Conservation (phyloP, 164 flowering plant species). For the Umbellularia californica region DNA sequence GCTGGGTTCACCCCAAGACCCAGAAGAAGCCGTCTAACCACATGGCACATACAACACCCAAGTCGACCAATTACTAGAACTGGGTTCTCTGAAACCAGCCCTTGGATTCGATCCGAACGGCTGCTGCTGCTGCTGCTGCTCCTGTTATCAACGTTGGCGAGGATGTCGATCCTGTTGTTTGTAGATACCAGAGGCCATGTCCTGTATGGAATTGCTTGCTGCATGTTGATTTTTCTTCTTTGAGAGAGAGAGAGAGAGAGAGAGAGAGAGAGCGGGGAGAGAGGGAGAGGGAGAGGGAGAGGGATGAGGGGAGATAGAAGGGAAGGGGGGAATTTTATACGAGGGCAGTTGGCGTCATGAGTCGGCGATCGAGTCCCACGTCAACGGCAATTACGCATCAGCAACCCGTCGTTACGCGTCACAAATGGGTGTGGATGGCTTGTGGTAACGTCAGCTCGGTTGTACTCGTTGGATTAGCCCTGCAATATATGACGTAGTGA, state of each 20-base stretch:
- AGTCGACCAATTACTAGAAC: conserved; percentile 53
- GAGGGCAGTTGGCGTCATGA: not conserved
- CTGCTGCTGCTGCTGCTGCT: not conserved
- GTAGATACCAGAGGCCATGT: conserved; percentile 28
- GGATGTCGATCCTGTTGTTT: not conserved
- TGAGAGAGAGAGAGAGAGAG: not conserved
- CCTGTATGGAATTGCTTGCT: conserved; percentile 54
- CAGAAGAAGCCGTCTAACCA: conserved; percentile 53
- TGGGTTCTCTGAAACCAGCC: conserved; percentile 53
- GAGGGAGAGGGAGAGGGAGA: not conserved
- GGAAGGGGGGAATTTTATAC: not conserved
- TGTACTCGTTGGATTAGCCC: not conserved
- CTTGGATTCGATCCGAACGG: conserved; percentile 10
- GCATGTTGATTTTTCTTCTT: conserved; percentile 24
- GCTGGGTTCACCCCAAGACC: conserved; percentile 70
- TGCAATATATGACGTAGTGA: not conserved
- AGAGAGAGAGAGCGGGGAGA: not conserved
- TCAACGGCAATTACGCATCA: conserved; percentile 9
- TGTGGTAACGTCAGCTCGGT: not conserved
- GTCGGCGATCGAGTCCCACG: not conserved
- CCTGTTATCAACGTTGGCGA: not conserved
- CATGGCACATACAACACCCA: conserved; percentile 87
- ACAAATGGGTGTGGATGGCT: conserved; percentile 2
- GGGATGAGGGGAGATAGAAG: conserved; percentile 3
- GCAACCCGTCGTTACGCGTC: not conserved